Evolutionary conservation across 2,329 filamentous ascomycete genomes (phyloP), one percentile per base, ranked within the genome.

Genomic region (Xylariaceae sp.): DNA sequence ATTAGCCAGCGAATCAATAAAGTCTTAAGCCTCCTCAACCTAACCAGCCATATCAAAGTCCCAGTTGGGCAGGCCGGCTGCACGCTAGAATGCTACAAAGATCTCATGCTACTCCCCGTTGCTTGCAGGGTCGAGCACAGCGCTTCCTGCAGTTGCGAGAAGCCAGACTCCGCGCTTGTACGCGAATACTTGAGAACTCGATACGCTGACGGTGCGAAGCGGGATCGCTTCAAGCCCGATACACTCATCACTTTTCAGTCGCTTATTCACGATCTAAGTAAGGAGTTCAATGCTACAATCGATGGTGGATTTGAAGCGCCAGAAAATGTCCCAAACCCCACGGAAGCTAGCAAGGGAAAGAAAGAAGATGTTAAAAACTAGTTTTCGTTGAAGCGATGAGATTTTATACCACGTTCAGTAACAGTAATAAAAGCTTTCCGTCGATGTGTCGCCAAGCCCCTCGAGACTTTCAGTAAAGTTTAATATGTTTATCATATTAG

Each of bases 181-280:
- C 41, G 20, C 30, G 33, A 33, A 9, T 52, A 52, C 20, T 10
- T 52, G 30, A 11, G 6, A 6, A 11, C 16, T 3, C 8, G 24
- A 9, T 50, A 50, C 21, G n/a, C 7, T 9, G 48, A 39, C 9
- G 13, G 13, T n/a, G 23, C 27, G 2, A 24, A 18, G 7, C 11
- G 16, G 7, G 30, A 7, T 8, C 4, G 11, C 16, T 20, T 37
- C 6, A 18, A 16, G 6, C 15, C 24, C 6, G 35, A 46, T 18
- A 18, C 6, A 16, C 35, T 53, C 18, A 21, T 24, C 2, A 35
- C 18, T 4, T 36, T 47, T 4, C 18, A 36, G 35, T 16, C 7
- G 26, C 18, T 47, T 5, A 41, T 53, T 18, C 41, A 42, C 9
- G 35, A 53, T 16, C 42, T 53, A 6, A 46, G 42, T 15, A 16